Conservation (phyloP, 139 green algal genomes). For the Closterium sp. region DNA sequence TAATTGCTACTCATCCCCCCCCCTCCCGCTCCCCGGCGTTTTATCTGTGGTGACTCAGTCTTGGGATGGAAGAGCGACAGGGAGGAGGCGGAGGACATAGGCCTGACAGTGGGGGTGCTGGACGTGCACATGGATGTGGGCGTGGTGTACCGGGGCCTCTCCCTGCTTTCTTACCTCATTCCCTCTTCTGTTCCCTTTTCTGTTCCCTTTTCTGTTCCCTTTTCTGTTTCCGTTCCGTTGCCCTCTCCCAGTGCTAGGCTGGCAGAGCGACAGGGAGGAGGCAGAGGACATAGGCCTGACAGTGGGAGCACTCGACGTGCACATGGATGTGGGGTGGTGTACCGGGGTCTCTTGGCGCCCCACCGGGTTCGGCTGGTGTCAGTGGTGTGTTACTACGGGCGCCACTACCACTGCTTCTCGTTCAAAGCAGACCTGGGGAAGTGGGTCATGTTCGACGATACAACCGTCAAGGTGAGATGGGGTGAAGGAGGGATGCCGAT, state of each 20-base stretch:
- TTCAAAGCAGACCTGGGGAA: slow-evolving; percentile 51
- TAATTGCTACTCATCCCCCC: too few relatives aligned
- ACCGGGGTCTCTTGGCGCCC: slow-evolving; percentile 24
- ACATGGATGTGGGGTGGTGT: neutral
- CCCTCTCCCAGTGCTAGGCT: slow-evolving; percentile 31
- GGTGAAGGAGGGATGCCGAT: too few relatives aligned
- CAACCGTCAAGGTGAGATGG: too few relatives aligned
- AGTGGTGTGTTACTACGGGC: slow-evolving; percentile 80
- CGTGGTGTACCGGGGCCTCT: slow-evolving; percentile 29
- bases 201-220: neutral
- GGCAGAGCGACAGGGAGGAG: slow-evolving; percentile 26
- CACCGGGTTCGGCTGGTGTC: neutral
- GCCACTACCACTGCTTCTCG: slow-evolving; percentile 85
- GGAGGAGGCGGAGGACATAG: too few relatives aligned
- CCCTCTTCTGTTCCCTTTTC: neutral
- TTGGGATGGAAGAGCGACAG: slow-evolving; percentile 38
- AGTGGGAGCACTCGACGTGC: too few relatives aligned
- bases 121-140: too few relatives aligned
- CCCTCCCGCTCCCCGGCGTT: too few relatives aligned
- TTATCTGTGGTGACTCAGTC: too few relatives aligned
- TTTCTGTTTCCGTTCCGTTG: neutral
- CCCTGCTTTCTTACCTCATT: too few relatives aligned
- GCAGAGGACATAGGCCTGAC: neutral
- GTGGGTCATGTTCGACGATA: too few relatives aligned
- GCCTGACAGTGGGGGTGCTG: too few relatives aligned